These are phyloP conservation scores for Cymbopogon citratus DNA, from an alignment of 176 grass and related monocot genomes.

Conservation along the genomic window DNA sequence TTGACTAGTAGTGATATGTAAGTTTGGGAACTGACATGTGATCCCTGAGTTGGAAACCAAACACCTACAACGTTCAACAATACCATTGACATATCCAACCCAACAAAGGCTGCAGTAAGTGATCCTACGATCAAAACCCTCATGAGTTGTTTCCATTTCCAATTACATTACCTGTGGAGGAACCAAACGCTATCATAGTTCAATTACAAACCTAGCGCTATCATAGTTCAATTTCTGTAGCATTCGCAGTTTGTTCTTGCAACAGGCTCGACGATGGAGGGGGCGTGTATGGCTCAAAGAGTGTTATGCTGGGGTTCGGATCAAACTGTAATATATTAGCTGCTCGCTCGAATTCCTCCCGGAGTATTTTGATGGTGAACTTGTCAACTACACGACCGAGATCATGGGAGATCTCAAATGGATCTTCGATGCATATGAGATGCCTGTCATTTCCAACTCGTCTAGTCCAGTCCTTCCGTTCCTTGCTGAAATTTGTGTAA, in stretches of 20 bases:
- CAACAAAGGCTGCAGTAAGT: not conserved
- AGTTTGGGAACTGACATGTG: not conserved
- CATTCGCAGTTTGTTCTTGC: constrained; percentile 1
- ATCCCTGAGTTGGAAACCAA: not conserved
- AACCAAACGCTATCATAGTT: not conserved
- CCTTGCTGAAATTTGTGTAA: constrained; percentile 58
- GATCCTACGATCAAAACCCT: not conserved
- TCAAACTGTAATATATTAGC: constrained; percentile 81
- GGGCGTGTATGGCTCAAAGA: constrained; percentile 68
- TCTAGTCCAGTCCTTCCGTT: constrained; percentile 85
- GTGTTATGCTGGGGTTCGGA: constrained; percentile 47
- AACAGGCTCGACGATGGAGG: constrained; percentile 9
- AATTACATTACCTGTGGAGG: not conserved
- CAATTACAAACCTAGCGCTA: not conserved
- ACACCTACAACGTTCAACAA: not conserved
- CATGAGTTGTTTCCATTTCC: not conserved
- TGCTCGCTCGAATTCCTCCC: constrained; percentile 93
- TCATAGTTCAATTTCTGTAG: constrained; percentile 1
- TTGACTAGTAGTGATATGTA: not conserved
- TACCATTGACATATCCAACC: not conserved
- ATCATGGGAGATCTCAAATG: constrained; percentile 86
- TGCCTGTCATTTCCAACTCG: constrained; percentile 87
- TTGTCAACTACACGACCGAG: constrained; percentile 89
- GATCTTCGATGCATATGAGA: constrained; percentile 98
- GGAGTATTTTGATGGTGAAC: constrained; percentile 68